Conservation (phyloP, 176 grass and related monocot genomes). For the barley (Hordeum vulgare) region MorexV3_pseudomolecules_assembly NC_058519.1:619630729-619631228, state of each 20-base stretch:
- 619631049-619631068: neutral
- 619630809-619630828: no score
- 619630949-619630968: neutral
- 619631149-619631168: neutral
- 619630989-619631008: neutral
- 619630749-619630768: no score
- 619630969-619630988: neutral
- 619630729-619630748: no score
- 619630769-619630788: no score
- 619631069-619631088: neutral
- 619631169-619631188: neutral
- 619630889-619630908: neutral
- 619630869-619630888: neutral
- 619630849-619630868: no score
- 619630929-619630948: neutral
- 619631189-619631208: neutral
- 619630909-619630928: no score
- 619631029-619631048: neutral
- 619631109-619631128: neutral
- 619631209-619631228: neutral
- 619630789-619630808: no score
- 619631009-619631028: neutral
- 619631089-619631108: neutral
- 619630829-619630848: no score
- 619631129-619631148: neutral